Conservation (phyloP, 2,329 filamentous ascomycete genomes). For the Cladosporium cucumerinum region DNA sequence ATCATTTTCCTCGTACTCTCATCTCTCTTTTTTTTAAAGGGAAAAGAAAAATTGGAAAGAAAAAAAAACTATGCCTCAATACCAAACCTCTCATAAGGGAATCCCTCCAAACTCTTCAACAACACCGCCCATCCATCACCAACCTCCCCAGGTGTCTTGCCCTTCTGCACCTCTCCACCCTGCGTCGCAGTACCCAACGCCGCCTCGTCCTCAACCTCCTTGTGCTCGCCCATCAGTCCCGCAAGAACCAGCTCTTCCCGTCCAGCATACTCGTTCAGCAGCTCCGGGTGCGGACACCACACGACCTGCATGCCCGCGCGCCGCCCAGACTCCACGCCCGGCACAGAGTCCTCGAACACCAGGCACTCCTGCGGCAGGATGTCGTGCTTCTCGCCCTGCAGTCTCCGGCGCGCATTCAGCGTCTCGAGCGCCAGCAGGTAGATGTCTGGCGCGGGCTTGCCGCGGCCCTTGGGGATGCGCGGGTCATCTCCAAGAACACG, state of each 20-base stretch:
- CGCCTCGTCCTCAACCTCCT: conserved; percentile 46
- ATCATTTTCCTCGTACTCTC: background rate
- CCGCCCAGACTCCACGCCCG: conserved; percentile 84
- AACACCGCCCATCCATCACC: conserved; percentile 60
- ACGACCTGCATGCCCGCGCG: conserved; percentile 92
- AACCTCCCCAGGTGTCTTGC: conserved; percentile 52
- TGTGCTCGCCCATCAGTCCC: conserved; percentile 70
- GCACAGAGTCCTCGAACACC: conserved; percentile 93
- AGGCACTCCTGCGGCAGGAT: conserved; percentile 84
- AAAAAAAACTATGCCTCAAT: conserved; percentile 3
- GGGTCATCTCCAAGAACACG: conserved; percentile 81
- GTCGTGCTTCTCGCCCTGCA: conserved; percentile 54
- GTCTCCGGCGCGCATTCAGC: conserved; percentile 70
- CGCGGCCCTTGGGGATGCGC: conserved; percentile 72
- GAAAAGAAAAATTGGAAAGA: too few relatives aligned
- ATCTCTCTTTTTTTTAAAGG: too few relatives aligned
- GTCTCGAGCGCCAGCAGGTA: conserved; percentile 81
- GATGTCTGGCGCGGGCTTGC: conserved; percentile 93
- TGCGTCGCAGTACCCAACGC: conserved; percentile 36
- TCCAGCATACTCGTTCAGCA: conserved; percentile 72
- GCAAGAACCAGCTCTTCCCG: conserved; percentile 79
- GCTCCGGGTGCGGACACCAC: conserved; percentile 81
- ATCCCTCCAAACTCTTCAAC: conserved; percentile 53
- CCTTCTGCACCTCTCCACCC: conserved; percentile 39
- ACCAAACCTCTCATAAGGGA: conserved; percentile 48